Percentiles rank a stretch among this genome's conserved stretches.
These are phyloP conservation scores for Volutella citrinella DNA, from an alignment of 2,329 filamentous ascomycete genomes.

Conservation along the genomic window DNA sequence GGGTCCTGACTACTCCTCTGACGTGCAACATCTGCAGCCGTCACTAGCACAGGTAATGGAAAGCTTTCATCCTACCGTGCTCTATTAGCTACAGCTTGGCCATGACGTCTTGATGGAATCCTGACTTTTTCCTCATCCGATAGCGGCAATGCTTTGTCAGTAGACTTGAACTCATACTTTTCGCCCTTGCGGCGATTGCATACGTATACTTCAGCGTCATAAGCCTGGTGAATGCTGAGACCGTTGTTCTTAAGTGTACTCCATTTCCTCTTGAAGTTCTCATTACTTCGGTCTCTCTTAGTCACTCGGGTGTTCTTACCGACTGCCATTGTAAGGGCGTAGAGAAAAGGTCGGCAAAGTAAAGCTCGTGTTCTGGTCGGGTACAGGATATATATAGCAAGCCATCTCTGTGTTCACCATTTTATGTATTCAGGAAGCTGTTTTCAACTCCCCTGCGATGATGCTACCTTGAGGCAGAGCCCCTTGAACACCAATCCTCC, in stretches of 20 bases:
- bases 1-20: background rate
- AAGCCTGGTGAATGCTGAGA: slow-evolving; percentile 6
- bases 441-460: slow-evolving; percentile 3
- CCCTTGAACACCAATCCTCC: slow-evolving; percentile 11
- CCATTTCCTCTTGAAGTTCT: slow-evolving; percentile 11
- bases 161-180: slow-evolving; percentile 15
- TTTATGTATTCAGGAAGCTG: slow-evolving; percentile 4
- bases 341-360: background rate
- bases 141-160: slow-evolving; percentile 10
- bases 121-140: slow-evolving; percentile 11
- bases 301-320: background rate
- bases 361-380: background rate
- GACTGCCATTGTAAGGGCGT: background rate
- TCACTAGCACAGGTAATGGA: slow-evolving; percentile 1
- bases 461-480: too few relatives aligned
- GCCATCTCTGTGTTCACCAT: background rate
- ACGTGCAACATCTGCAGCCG: slow-evolving; percentile 6
- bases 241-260: slow-evolving; percentile 8
- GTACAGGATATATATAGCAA: background rate
- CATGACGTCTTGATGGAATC: too few relatives aligned
- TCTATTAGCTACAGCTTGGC: slow-evolving; percentile 3
- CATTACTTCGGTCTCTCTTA: slow-evolving; percentile 11
- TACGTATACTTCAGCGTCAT: slow-evolving; percentile 12
- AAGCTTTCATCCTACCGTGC: slow-evolving; percentile 3
- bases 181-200: slow-evolving; percentile 8